Evolutionary conservation across 345 rosid species (phyloP).

Genomic region (Toxicodendron radicans): DNA sequence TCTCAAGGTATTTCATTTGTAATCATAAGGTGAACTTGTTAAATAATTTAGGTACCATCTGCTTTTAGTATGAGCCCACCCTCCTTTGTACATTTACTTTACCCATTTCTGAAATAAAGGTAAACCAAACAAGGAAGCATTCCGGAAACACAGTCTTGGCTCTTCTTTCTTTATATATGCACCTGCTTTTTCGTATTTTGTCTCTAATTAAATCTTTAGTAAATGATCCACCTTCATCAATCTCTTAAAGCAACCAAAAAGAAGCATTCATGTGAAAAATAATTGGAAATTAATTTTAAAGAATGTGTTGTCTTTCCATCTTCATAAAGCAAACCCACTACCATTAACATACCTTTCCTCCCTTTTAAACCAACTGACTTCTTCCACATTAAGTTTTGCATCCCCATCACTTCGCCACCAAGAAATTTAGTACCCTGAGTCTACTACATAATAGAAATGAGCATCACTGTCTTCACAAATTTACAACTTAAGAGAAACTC

Average conservation of each 20-base stretch:
- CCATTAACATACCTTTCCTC: slow-evolving; percentile 46
- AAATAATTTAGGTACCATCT: background rate
- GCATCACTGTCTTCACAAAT: background rate
- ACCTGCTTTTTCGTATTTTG: slow-evolving; percentile 7
- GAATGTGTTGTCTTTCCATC: slow-evolving; percentile 21
- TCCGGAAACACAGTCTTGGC: background rate
- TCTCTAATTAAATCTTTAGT: slow-evolving; percentile 22
- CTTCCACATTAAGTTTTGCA: slow-evolving; percentile 52
- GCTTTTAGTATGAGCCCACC: background rate
- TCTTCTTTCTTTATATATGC: slow-evolving; percentile 23
- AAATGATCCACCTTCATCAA: slow-evolving; percentile 22
- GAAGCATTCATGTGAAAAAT: slow-evolving; percentile 30
- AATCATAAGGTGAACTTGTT: background rate
- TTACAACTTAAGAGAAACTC: slow-evolving; percentile 8
- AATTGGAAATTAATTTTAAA: slow-evolving; percentile 20
- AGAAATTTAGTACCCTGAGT: slow-evolving; percentile 37
- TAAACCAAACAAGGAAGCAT: slow-evolving; percentile 18
- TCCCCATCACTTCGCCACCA: slow-evolving; percentile 47
- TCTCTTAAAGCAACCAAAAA: slow-evolving; percentile 26
- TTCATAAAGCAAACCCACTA: slow-evolving; percentile 53
- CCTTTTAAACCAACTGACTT: slow-evolving; percentile 26
- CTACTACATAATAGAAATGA: slow-evolving; percentile 26
- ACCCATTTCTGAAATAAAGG: background rate
- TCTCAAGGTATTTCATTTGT: background rate
- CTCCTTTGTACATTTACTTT: background rate